Conservation (phyloP, 306 rosid genomes). For the Trifolium pratense region DNA sequence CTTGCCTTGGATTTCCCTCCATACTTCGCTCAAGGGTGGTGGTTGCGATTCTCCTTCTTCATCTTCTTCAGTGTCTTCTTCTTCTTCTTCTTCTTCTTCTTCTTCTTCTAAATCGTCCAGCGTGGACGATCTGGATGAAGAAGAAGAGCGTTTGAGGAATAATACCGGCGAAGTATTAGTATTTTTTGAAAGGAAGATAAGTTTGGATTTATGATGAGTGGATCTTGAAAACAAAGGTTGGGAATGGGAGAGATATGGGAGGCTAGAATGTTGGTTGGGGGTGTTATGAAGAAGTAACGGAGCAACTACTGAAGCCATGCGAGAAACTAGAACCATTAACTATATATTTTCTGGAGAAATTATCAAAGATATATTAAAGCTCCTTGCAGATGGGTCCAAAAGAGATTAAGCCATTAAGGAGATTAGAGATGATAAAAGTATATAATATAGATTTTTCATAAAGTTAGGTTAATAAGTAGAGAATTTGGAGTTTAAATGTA, state of each 20-base stretch:
- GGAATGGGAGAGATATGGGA: background rate
- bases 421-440: no score
- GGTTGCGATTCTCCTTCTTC: background rate
- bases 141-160: background rate
- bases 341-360: no score
- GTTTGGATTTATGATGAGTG: background rate
- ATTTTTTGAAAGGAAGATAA: background rate
- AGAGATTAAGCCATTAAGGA: no score
- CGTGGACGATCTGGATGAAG: background rate
- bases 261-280: background rate
- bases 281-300: background rate
- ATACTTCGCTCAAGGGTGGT: slow-evolving; percentile 39
- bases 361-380: background rate
- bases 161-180: background rate
- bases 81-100: background rate
- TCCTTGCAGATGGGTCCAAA: background rate
- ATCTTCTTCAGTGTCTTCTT: background rate
- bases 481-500: no score
- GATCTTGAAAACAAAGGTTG: background rate
- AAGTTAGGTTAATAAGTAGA: no score
- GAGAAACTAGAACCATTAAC: background rate
- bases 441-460: no score
- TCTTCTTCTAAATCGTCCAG: background rate
- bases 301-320: background rate
- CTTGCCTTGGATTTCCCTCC: slow-evolving; percentile 67